These are phyloP conservation scores for Ilyonectria destructans DNA, from an alignment of 2,329 filamentous ascomycete genomes.

Conservation along the genomic window DNA sequence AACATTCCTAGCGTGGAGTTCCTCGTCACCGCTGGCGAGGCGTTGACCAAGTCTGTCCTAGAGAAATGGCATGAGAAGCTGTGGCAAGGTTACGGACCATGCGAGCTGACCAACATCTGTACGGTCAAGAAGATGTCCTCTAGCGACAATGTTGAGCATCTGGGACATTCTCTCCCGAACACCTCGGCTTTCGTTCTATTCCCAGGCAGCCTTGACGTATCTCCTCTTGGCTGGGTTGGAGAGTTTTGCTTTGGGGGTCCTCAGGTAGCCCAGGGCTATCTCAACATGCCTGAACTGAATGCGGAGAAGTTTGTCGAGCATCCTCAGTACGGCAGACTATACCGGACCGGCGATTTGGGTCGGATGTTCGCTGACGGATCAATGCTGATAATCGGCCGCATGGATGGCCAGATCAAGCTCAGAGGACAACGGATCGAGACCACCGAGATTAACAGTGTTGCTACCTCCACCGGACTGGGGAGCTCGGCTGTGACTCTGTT, in stretches of 20 bases:
- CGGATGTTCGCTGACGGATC: constrained; percentile 84
- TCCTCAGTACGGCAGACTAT: constrained; percentile 79
- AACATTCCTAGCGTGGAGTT: constrained; percentile 82
- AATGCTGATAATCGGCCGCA: constrained; percentile 80
- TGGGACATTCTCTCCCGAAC: constrained; percentile 83
- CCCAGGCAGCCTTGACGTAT: constrained; percentile 61
- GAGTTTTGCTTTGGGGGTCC: constrained; percentile 91
- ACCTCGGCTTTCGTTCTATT: constrained; percentile 81
- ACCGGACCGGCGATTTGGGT: constrained; percentile 87
- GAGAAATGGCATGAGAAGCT: constrained; percentile 79
- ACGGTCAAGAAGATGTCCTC: constrained; percentile 77
- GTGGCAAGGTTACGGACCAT: constrained; percentile 88
- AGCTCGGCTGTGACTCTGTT: constrained; percentile 78
- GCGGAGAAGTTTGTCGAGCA: constrained; percentile 79
- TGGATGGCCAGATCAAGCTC: constrained; percentile 87
- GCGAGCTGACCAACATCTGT: constrained; percentile 91
- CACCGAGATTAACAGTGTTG: constrained; percentile 78
- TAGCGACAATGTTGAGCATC: constrained; percentile 78
- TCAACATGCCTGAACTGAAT: constrained; percentile 77
- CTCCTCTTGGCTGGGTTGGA: constrained; percentile 82
- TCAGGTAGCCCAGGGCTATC: constrained; percentile 84
- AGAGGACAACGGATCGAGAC: constrained; percentile 87
- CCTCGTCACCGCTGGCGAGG: constrained; percentile 86
- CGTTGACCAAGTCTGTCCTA: constrained; percentile 81
- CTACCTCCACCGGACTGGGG: constrained; percentile 69